Evolutionary conservation across 2,329 filamentous ascomycete species (phyloP).

Genomic region (Dactylonectria macrodidyma): DNA sequence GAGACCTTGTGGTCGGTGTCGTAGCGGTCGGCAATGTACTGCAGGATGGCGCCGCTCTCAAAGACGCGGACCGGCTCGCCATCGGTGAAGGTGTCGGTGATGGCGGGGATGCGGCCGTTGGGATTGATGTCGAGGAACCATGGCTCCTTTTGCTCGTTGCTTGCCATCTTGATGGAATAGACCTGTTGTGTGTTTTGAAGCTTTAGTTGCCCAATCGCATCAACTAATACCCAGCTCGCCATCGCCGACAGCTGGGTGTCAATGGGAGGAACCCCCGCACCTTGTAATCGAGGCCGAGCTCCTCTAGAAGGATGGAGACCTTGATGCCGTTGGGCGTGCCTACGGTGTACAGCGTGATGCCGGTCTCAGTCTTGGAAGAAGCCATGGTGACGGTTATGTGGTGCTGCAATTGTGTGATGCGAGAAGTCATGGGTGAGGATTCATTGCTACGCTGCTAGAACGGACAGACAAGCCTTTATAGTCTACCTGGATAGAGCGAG

Average conservation of each 20-base stretch:
- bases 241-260: neutral
- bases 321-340: slow-evolving; percentile 94
- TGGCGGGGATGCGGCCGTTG: slow-evolving; percentile 90
- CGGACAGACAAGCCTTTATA: neutral
- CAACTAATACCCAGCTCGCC: neutral
- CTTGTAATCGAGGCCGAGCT: slow-evolving; percentile 87
- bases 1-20: slow-evolving; percentile 87
- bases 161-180: slow-evolving; percentile 78
- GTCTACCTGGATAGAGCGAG: neutral
- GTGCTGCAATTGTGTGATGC: slow-evolving; percentile 44
- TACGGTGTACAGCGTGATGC: slow-evolving; percentile 86
- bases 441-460: neutral
- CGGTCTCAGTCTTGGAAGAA: slow-evolving; percentile 57
- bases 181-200: slow-evolving; percentile 49
- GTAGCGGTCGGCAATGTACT: slow-evolving; percentile 87
- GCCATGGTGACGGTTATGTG: slow-evolving; percentile 49
- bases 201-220: neutral
- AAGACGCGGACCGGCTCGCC: slow-evolving; percentile 83
- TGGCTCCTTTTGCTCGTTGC: slow-evolving; percentile 84
- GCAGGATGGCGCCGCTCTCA: slow-evolving; percentile 86
- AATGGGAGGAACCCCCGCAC: slow-evolving; percentile 51
- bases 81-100: slow-evolving; percentile 84
- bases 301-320: slow-evolving; percentile 87
- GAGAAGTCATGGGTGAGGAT: slow-evolving; percentile 42
- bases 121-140: slow-evolving; percentile 96